Base-by-base conservation (phyloP, 2,329 filamentous ascomycete genomes). In the Fusarium odoratissimum region DNA sequence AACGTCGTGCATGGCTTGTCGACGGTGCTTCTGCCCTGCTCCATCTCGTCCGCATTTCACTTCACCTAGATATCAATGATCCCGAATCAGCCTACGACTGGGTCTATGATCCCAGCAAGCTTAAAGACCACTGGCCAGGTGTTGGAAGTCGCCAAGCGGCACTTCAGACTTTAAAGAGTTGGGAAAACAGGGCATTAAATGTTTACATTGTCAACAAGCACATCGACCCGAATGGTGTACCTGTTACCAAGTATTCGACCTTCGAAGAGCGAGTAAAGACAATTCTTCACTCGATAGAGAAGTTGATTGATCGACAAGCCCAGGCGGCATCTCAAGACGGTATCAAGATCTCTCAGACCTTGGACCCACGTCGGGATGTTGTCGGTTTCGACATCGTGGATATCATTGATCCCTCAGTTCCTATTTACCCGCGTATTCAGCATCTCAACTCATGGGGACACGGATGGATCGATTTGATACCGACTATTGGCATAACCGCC, bases 11-110 rank as follows among this genome's bases (percentile, higher is more conserved):
- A 19, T 73, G 71, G 69, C 55, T 72, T 0, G 23, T 72, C 9
- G 69, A 72, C 5, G 65, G 69, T 4, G 65, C 58, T 28, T 72
- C 65, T 6, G 69, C 71, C 8, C 21, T 73, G 11, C 69, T 73
- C 28, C 61, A 73, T 41, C 41, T 73, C 1, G 69, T 71, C 2
- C 60, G 67, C 4, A 59, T 68, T 33, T 72, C 67, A 12, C 55
- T 72, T 6, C 21, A 67, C 4, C 21, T 21, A 2, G 51, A 72
- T 21, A 31, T 30, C 4, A 49, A 64, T 5, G 69, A 71, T 9
- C 55, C 55, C 0, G 67, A 72, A 33, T 72, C 69, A 13, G 44
- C 63, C 5, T 67, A 64, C 5, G 69, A 72, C 30, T 72, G 59
- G 69, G 55, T 71, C 0, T 72, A 71, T 8, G 41, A 71, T 51